Percentiles rank a stretch among this genome's conserved stretches.
phyloP scores from a whole-genome alignment of 768 basidiomycete genomes.

The Tulasnella sp. region DNA sequence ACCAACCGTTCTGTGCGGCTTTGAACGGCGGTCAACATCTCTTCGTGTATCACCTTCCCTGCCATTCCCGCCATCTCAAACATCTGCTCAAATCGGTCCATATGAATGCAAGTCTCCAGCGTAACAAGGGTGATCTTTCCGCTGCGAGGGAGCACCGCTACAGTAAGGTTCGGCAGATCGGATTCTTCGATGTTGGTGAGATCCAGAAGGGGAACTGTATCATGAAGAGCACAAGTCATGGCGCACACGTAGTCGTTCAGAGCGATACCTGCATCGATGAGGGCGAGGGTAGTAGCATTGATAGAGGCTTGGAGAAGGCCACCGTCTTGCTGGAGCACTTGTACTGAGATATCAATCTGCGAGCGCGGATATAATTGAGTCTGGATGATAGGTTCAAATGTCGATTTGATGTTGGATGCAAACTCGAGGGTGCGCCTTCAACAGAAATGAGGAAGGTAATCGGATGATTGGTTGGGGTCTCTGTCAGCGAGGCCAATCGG shows the following conservation, averaged over 20 bases:
- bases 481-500: conserved; percentile 17
- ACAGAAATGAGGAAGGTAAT: not conserved
- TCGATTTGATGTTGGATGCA: conserved; percentile 77
- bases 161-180: conserved; percentile 77
- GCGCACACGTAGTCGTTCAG: conserved; percentile 86
- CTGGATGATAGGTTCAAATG: conserved; percentile 92
- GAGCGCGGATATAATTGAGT: conserved; percentile 86
- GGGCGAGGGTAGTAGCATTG: conserved; percentile 88
- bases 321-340: conserved; percentile 90
- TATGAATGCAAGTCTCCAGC: conserved; percentile 90
- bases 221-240: conserved; percentile 78
- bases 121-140: conserved; percentile 76
- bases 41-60: conserved; percentile 61
- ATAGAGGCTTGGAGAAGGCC: conserved; percentile 80
- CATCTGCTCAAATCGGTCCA: conserved; percentile 86
- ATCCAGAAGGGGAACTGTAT: conserved; percentile 72
- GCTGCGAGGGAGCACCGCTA: conserved; percentile 84
- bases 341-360: conserved; percentile 88
- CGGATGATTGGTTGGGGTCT: not conserved
- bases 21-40: conserved; percentile 70
- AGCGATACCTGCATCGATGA: conserved; percentile 84
- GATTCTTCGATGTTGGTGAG: conserved; percentile 82
- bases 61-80: conserved; percentile 70
- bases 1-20: conserved; percentile 52
- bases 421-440: conserved; percentile 78